Evolutionary conservation across 768 basidiomycete species (phyloP).

Genomic region (Phaffia tasmanica): DNA sequence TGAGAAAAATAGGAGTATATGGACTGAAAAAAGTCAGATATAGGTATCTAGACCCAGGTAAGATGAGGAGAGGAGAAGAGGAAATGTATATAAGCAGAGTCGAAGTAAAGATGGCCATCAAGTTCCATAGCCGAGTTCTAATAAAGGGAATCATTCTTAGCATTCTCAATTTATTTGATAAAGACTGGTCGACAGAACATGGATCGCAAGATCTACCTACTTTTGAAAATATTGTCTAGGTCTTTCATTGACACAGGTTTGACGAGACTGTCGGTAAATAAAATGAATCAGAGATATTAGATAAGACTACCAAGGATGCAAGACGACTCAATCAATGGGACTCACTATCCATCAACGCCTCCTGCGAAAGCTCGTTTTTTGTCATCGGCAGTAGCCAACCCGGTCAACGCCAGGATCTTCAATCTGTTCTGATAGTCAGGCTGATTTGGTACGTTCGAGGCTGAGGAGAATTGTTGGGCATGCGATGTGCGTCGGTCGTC

Average conservation of each 20-base stretch:
- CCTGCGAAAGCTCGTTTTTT: slow-evolving; percentile 81
- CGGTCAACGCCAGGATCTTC: slow-evolving; percentile 74
- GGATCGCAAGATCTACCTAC: slow-evolving; percentile 10
- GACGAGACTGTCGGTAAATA: slow-evolving; percentile 39
- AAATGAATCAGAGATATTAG: neutral
- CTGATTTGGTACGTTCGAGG: slow-evolving; percentile 28
- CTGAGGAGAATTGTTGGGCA: slow-evolving; percentile 18
- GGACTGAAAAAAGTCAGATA: no score
- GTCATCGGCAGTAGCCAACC: slow-evolving; percentile 86
- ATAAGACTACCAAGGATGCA: slow-evolving; percentile 12
- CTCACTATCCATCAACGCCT: slow-evolving; percentile 86
- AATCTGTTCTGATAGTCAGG: slow-evolving; percentile 13
- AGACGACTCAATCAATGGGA: slow-evolving; percentile 37
- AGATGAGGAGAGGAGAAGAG: neutral
- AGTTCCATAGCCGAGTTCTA: slow-evolving; percentile 11
- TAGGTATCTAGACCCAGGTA: no score
- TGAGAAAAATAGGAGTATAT: neutral
- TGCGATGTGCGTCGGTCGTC: neutral
- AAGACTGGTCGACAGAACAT: neutral
- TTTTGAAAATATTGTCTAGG: slow-evolving; percentile 54
- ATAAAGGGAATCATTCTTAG: neutral
- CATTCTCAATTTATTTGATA: neutral
- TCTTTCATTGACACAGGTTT: slow-evolving; percentile 94
- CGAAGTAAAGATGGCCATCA: neutral
- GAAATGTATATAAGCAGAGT: neutral